Base-by-base conservation (phyloP, 179 eudicot species). In the Beta corolliflora region DNA sequence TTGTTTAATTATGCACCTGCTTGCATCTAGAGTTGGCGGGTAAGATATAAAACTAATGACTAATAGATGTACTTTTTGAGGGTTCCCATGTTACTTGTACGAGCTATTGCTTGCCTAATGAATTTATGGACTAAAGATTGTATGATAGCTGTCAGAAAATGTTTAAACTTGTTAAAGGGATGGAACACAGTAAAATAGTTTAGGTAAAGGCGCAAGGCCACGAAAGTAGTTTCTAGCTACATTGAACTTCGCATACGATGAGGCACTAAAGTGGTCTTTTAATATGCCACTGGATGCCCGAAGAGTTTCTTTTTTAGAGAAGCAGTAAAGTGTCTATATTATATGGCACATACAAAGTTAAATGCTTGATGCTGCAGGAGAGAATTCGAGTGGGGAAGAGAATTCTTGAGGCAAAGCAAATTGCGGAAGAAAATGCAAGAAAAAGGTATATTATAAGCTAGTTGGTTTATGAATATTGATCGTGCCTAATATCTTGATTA, bases 391-490 rank as follows among this genome's bases (percentile, higher is more conserved):
- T 84, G 75, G 90, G 93, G 71, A 91, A 92, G 82, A 90, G 87
- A 79, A 83, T 90, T 79, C 84, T 86, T 4, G 93, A 84, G 83
- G 89, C 89, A 48, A 92, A 84, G 84, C 80, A 80, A 79, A 83
- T 74, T 73, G 87, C 82, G 45, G 98, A 92, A 89, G 97, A 92
- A 81, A 88, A 80, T 85, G 91, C 89, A 79, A 89, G 98, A 86
- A 88, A 84, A 81, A 87, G 98, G 97, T 93, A 69, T 25, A 77
- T 84, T 59, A 21, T 25, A 61, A 58, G 66, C 64, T 81, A 76
- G 29, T 52, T 64, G 25, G 70, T 71, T 71, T 14, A 50, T 75
- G 46, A 45, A 80, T 63, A 50, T 59, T 25, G 65, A 68, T 63
- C 64, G 70, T 31, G 31, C 48, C 59, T 71, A 16, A 44, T 73